phyloP scores from a whole-genome alignment of 192 early-diverging fungal species.

The Borealophlyctis nickersoniae region DNA sequence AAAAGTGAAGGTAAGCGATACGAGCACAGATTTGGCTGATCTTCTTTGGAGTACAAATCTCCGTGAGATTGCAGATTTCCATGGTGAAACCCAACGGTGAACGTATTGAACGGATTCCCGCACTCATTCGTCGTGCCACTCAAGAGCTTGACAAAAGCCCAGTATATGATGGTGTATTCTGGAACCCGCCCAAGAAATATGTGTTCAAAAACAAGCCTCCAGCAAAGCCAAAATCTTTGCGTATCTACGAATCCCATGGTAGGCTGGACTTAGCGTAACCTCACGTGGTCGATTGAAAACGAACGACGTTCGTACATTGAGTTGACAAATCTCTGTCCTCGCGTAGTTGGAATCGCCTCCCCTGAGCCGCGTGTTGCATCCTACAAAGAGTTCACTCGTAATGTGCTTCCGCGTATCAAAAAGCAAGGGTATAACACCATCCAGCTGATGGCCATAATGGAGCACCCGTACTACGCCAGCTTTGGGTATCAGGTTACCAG shows the following conservation, averaged over 20 bases:
- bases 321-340: too few relatives aligned
- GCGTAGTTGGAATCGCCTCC: slow-evolving; percentile 87
- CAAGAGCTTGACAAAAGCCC: slow-evolving; percentile 81
- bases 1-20: slow-evolving; percentile 74
- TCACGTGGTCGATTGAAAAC: not conserved
- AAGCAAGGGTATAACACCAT: slow-evolving; percentile 63
- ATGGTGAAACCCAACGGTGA: slow-evolving; percentile 71
- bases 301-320: not conserved
- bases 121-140: slow-evolving; percentile 78
- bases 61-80: slow-evolving; percentile 50
- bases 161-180: slow-evolving; percentile 90
- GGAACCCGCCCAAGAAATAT: slow-evolving; percentile 82
- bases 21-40: slow-evolving; percentile 14
- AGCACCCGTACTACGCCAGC: slow-evolving; percentile 97
- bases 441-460: slow-evolving; percentile 85
- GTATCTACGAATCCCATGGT: slow-evolving; percentile 95
- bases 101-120: slow-evolving; percentile 85
- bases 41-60: too few relatives aligned
- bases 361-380: slow-evolving; percentile 77
- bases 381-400: slow-evolving; percentile 84
- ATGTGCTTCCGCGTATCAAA: slow-evolving; percentile 82
- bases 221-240: slow-evolving; percentile 58
- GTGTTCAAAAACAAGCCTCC: slow-evolving; percentile 74
- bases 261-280: slow-evolving; percentile 6
- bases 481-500: slow-evolving; percentile 98